phyloP scores from a whole-genome alignment of 768 basidiomycete species.

The Boletus reticulatus region DNA sequence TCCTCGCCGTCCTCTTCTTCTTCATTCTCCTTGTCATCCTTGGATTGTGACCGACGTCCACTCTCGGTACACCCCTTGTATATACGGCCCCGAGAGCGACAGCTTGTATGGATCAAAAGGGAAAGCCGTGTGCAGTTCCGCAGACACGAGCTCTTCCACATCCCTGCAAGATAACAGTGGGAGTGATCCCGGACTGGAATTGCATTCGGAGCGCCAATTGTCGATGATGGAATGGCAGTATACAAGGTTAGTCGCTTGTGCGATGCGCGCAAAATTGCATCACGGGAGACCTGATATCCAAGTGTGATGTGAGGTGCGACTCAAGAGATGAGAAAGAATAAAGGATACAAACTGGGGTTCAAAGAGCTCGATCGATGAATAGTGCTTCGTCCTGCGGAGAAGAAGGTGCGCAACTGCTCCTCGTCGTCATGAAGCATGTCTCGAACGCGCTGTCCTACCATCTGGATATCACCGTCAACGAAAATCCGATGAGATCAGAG shows the following conservation, averaged over 20 bases:
- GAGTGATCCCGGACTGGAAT: slow-evolving; percentile 25
- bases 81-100: slow-evolving; percentile 70
- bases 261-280: slow-evolving; percentile 93
- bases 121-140: slow-evolving; percentile 90
- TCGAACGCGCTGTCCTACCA: slow-evolving; percentile 24
- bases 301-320: background rate
- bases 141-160: slow-evolving; percentile 41
- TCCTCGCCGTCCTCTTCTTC: slow-evolving; percentile 55
- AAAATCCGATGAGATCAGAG: slow-evolving; percentile 73
- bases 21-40: slow-evolving; percentile 68
- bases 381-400: slow-evolving; percentile 89
- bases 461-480: slow-evolving; percentile 91
- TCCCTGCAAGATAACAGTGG: slow-evolving; percentile 21
- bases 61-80: slow-evolving; percentile 84
- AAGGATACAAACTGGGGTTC: no score
- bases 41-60: slow-evolving; percentile 80
- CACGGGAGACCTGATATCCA: slow-evolving; percentile 71
- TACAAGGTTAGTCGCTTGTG: slow-evolving; percentile 85
- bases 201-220: slow-evolving; percentile 70
- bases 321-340: no score
- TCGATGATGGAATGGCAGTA: slow-evolving; percentile 95
- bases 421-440: background rate
- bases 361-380: slow-evolving; percentile 90
- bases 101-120: slow-evolving; percentile 98
- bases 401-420: slow-evolving; percentile 60